These are phyloP conservation scores for Thinopyrum elongatum DNA, from an alignment of 176 grass and related monocot genomes.

Conservation along the genomic window DNA sequence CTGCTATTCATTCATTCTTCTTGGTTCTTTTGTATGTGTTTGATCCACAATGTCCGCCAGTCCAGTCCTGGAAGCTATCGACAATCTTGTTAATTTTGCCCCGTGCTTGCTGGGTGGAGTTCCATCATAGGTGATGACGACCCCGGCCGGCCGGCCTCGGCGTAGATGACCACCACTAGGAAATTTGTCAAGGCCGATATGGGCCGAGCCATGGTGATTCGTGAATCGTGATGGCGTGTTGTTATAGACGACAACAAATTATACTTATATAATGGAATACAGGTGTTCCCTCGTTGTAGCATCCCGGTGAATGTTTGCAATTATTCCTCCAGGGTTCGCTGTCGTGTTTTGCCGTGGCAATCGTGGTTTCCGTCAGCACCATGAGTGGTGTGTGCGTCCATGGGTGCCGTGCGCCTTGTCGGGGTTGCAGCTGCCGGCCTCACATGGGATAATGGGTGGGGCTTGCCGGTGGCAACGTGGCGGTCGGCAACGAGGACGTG, in stretches of 20 bases:
- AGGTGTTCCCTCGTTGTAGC: slow-evolving; percentile 20
- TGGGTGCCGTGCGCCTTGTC: slow-evolving; percentile 14
- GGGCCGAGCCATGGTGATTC: slow-evolving; percentile 24
- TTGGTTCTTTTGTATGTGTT: slow-evolving; percentile 45
- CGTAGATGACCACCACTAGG: slow-evolving; percentile 40
- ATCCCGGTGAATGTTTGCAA: background rate
- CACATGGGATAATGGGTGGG: slow-evolving; percentile 17
- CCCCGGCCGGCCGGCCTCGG: background rate
- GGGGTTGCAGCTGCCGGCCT: slow-evolving; percentile 21
- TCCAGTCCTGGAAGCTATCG: slow-evolving; percentile 23
- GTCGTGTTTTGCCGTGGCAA: background rate
- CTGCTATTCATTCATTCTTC: slow-evolving; percentile 46
- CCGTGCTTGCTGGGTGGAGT: slow-evolving; percentile 13
- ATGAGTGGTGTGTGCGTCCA: background rate
- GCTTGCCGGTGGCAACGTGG: background rate
- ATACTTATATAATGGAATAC: slow-evolving; percentile 35
- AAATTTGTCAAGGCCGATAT: slow-evolving; percentile 16
- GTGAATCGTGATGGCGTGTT: slow-evolving; percentile 33
- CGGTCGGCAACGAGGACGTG: background rate
- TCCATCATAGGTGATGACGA: background rate
- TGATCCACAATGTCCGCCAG: slow-evolving; percentile 13
- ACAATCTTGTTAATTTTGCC: slow-evolving; percentile 41
- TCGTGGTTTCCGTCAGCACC: background rate
- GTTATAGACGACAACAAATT: slow-evolving; percentile 28
- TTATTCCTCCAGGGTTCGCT: background rate